phyloP scores from a whole-genome alignment of 2,329 filamentous ascomycete genomes.

The Monilinia fructicola region DNA sequence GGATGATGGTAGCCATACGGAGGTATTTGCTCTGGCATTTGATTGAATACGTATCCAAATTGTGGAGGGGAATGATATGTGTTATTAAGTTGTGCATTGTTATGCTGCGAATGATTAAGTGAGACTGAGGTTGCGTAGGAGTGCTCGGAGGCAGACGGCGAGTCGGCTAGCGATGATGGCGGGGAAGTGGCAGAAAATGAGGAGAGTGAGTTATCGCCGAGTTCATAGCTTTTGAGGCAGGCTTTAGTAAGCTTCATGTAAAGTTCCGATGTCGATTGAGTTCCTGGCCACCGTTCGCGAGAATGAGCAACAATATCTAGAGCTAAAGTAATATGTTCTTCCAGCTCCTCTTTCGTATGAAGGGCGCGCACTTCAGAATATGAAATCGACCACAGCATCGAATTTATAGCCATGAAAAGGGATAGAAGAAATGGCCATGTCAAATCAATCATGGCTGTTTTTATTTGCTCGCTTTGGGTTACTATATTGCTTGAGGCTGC shows the following conservation, averaged over 20 bases:
- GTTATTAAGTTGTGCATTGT: constrained; percentile 26
- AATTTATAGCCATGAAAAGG: constrained; percentile 89
- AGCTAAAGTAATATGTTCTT: constrained; percentile 70
- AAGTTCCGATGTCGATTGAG: constrained; percentile 77
- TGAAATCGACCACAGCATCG: constrained; percentile 86
- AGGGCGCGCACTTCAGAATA: constrained; percentile 77
- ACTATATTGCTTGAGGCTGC: constrained; percentile 80
- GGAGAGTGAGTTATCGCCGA: constrained; percentile 48
- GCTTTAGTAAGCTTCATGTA: constrained; percentile 84
- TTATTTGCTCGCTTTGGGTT: constrained; percentile 77
- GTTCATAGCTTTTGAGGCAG: constrained; percentile 84
- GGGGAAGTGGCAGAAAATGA: constrained; percentile 48
- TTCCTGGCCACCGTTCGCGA: constrained; percentile 88
- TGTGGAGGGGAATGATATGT: constrained; percentile 46
- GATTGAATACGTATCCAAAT: constrained; percentile 60
- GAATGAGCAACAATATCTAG: constrained; percentile 78
- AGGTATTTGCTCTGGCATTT: constrained; percentile 49
- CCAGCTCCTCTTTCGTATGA: constrained; percentile 72
- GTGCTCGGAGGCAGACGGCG: constrained; percentile 47
- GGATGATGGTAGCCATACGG: constrained; percentile 32
- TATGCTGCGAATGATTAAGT: constrained; percentile 44
- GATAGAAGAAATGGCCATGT: constrained; percentile 92
- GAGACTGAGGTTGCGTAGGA: constrained; percentile 43
- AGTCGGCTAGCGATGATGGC: constrained; percentile 45
- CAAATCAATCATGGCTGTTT: constrained; percentile 72